Conservation (phyloP, 768 basidiomycete species). For the Pisolithus orientalis region DNA sequence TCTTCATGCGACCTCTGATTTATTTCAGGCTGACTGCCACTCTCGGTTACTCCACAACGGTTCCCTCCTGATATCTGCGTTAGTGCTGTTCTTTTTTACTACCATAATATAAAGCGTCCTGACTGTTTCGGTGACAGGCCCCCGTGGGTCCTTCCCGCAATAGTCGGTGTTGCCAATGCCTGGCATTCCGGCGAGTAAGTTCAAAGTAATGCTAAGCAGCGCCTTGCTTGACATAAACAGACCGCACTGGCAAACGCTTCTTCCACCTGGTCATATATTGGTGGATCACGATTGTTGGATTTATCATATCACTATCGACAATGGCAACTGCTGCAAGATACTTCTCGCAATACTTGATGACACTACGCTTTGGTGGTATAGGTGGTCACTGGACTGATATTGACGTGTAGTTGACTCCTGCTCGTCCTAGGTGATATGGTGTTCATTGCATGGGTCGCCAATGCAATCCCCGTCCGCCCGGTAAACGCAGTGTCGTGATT, state of each 20-base stretch:
- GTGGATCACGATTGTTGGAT: slow-evolving; percentile 58
- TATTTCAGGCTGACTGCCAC: slow-evolving; percentile 46
- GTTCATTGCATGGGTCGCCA: slow-evolving; percentile 58
- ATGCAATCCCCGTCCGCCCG: slow-evolving; percentile 56
- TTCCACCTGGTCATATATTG: slow-evolving; percentile 52
- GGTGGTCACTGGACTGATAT: not conserved
- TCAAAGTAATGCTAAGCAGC: not conserved
- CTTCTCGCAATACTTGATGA: slow-evolving; percentile 59
- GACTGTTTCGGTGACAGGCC: slow-evolving; percentile 33
- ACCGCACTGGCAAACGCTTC: slow-evolving; percentile 57
- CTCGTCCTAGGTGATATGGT: slow-evolving; percentile 24
- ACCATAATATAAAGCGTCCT: not conserved
- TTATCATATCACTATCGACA: slow-evolving; percentile 53
- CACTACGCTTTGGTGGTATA: slow-evolving; percentile 43
- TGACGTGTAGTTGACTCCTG: not conserved
- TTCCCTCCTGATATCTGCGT: slow-evolving; percentile 55
- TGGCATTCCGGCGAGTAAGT: slow-evolving; percentile 43
- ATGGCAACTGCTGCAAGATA: slow-evolving; percentile 49
- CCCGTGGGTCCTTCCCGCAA: slow-evolving; percentile 51
- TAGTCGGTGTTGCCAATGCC: slow-evolving; percentile 47
- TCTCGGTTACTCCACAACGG: slow-evolving; percentile 55
- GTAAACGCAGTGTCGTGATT: slow-evolving; percentile 48
- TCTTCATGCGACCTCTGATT: not conserved
- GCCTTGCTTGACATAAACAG: slow-evolving; percentile 18
- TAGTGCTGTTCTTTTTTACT: slow-evolving; percentile 13